Conservation (phyloP, 2,329 filamentous ascomycete genomes). For the Trichoderma cornu-damae region DNA sequence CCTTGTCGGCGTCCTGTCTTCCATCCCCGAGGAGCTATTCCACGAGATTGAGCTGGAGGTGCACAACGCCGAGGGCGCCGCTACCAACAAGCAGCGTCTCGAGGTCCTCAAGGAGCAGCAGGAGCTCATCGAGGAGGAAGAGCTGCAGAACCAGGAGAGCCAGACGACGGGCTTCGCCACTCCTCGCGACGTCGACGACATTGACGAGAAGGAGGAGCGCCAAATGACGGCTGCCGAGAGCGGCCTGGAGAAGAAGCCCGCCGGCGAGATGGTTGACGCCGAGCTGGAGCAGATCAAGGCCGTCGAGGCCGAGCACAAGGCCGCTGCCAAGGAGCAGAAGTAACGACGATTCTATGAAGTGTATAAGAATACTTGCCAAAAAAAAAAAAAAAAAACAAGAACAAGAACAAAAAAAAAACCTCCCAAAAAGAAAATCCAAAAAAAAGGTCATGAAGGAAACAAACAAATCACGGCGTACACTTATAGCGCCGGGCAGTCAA, state of each 20-base stretch:
- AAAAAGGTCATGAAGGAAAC: conserved; percentile 20
- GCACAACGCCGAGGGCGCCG: conserved; percentile 90
- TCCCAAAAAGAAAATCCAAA: no score
- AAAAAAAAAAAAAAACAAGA: conserved; percentile 21
- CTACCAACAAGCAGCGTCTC: conserved; percentile 97
- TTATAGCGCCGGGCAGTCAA: conserved; percentile 6
- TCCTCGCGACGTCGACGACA: conserved; percentile 82
- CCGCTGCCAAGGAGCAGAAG: conserved; percentile 32
- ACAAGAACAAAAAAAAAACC: conserved; percentile 1
- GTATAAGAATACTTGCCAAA: conserved; percentile 32
- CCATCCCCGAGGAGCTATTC: conserved; percentile 96
- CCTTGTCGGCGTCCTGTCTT: conserved; percentile 83
- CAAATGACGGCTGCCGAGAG: conserved; percentile 45
- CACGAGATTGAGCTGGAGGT: conserved; percentile 99
- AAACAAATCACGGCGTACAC: conserved; percentile 27
- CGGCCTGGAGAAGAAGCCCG: conserved; percentile 44
- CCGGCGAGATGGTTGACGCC: conserved; percentile 50
- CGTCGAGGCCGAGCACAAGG: conserved; percentile 27
- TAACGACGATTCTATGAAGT: conserved; percentile 34
- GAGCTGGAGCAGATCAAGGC: conserved; percentile 44
- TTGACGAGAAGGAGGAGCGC: conserved; percentile 87
- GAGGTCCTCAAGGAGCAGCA: conserved; percentile 98
- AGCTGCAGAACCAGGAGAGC: conserved; percentile 80
- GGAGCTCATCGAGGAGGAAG: conserved; percentile 95
- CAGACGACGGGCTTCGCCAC: conserved; percentile 68